Evolutionary conservation across 768 basidiomycete species (phyloP), one percentile per base, ranked within the genome.

Genomic region (Tylopilus balloui): DNA sequence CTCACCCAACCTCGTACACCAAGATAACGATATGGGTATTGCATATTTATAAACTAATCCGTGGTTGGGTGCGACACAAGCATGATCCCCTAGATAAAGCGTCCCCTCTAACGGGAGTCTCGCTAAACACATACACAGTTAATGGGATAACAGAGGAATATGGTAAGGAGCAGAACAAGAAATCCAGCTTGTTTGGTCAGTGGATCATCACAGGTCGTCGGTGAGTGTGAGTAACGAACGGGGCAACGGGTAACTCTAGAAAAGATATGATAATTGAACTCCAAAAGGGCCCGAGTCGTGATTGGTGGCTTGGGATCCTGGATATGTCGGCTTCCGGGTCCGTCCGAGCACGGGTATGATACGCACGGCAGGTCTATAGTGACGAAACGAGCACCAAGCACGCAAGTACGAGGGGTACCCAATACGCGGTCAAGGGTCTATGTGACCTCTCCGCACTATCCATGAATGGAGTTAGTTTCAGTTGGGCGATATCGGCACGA

Each of bases 391-490:
- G 19, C 35, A 34, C 19, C 10, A 41, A 34, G 36, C 47, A 63
- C 12, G 28, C 35, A 17, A 63, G 48, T 25, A 50, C 23, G 29
- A 65, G 24, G n/a, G 47, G 13, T 12, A 39, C 45, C 63, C 60
- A 60, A 43, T 28, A 37, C 14, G 41, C 23, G 7, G 31, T 17
- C 11, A 23, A 45, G 19, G 56, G 54, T 19, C 43, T 42, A 49
- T 42, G n/a, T 32, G 56, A 52, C 44, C 32, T 48, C 27, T 15
- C 34, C 17, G 59, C 62, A 24, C 63, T 63, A 25, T 47, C 11
- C 15, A 43, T n/a, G 32, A 17, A 29, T 27, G 6, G 19, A 13
- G 42, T 53, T 45, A 57, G 51, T 13, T 20, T 0, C 10, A n/a
- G 19, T 31, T 31, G 11, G 6, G 14, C n/a, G n/a, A 27, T n/a